Evolutionary conservation across 2,329 filamentous ascomycete genomes (phyloP), one percentile per base, ranked within the genome.

Genomic region (Stachybotrys echinatus): DNA sequence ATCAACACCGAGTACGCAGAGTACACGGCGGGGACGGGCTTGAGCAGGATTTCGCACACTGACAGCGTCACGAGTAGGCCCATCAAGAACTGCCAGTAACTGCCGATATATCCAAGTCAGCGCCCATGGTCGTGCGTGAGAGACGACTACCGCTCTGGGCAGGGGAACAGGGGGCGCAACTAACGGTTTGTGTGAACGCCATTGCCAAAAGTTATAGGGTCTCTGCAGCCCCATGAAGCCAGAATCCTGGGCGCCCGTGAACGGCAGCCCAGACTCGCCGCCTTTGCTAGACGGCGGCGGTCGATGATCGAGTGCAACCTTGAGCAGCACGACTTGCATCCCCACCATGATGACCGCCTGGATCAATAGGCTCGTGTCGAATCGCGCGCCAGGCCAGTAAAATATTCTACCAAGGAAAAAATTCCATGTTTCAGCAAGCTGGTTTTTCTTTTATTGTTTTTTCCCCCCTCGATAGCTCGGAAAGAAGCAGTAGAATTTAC

Each of bases 181-280:
- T 52, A 65, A 85, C 72, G 87, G 87, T 59, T 83, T 84, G 6
- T 83, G 76, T 19, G 80, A 81, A 50, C 83, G 78, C 89, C 89
- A 92, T 67, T 89, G 87, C 89, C 89, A 92, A 65, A 92, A 92
- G 60, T 84, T 80, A 63, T 84, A 92, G 1, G 88, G 88, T 21
- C 88, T 74, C 53, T 73, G 74, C n/a, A 61, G 61, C 10, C 60
- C 59, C 52, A 62, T 62, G 6, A 61, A 21, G 10, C 64, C 70
- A 31, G 27, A 6, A 54, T 75, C 71, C 38, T 74, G 65, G 7
- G 72, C 61, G 20, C 77, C 79, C 2, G 79, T 74, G 64, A 92
- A 91, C 12, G 88, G 88, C 20, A 74, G 55, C 3, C 76, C 73
- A 6, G 77, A 73, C 47, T 84, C 81, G 50, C 82, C 81, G 38